Conservation (phyloP, 345 rosid species). For the Moricandia moricandioides region DNA sequence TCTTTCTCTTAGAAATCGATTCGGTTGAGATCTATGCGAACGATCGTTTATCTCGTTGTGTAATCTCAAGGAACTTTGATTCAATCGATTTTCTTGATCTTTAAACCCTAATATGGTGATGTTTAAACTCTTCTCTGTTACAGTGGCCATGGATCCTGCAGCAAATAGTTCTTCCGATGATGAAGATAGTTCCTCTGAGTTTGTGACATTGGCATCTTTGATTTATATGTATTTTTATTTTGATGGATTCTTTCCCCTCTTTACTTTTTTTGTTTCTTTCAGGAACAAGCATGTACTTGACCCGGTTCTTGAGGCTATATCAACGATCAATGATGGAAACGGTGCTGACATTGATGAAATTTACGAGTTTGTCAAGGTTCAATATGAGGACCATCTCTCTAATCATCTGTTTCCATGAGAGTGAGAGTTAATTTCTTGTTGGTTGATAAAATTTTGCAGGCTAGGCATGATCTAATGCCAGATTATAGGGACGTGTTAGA, state of each 20-base stretch:
- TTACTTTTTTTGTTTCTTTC: neutral
- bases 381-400: neutral
- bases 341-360: constrained; percentile 53
- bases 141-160: neutral
- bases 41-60: neutral
- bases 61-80: neutral
- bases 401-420: neutral
- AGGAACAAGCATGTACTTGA: constrained; percentile 38
- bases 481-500: neutral
- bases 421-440: neutral
- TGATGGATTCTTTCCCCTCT: neutral
- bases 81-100: neutral
- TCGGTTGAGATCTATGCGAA: neutral
- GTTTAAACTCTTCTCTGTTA: neutral
- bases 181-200: neutral
- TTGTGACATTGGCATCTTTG: neutral
- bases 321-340: constrained; percentile 45
- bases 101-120: neutral
- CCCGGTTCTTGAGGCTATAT: constrained; percentile 54
- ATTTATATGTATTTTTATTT: neutral
- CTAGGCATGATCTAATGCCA: neutral
- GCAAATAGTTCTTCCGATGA: neutral
- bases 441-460: neutral
- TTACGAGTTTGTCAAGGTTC: constrained; percentile 49
- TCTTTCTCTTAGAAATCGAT: neutral